Percentiles rank a stretch among this genome's conserved stretches.
These are phyloP conservation scores for Clitopilus passeckerianus DNA, from an alignment of 768 basidiomycete genomes.

Conservation along the genomic window DNA sequence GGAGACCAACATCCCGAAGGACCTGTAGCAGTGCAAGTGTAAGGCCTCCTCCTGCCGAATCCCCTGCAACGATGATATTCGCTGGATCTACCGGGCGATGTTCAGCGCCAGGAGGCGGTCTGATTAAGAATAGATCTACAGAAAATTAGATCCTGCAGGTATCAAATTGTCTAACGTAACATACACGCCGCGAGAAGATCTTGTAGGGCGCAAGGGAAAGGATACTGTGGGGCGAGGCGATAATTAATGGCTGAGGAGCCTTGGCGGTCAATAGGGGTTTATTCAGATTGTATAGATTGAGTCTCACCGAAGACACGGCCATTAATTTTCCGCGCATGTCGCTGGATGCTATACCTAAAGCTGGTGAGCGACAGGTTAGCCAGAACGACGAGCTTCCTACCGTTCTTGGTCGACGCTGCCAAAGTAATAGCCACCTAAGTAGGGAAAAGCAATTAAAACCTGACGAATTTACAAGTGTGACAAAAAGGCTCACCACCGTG, in stretches of 20 bases:
- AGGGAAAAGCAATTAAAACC: no score
- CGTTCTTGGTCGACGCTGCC: constrained; percentile 77
- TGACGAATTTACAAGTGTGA: neutral
- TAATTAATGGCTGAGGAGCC: constrained; percentile 62
- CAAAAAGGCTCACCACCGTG: constrained; percentile 57
- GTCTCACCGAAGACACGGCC: constrained; percentile 75
- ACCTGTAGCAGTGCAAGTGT: constrained; percentile 80
- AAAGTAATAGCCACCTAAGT: constrained; percentile 75
- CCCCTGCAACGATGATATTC: constrained; percentile 83
- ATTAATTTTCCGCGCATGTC: constrained; percentile 88
- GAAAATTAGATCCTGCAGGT: neutral
- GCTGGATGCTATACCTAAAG: constrained; percentile 65
- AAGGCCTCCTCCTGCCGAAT: constrained; percentile 91
- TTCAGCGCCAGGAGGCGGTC: constrained; percentile 73
- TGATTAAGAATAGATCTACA: constrained; percentile 81
- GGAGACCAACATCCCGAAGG: constrained; percentile 79
- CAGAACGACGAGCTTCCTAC: constrained; percentile 20
- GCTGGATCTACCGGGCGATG: constrained; percentile 79
- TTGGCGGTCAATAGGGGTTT: neutral
- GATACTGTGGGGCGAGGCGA: constrained; percentile 93
- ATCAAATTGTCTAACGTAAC: constrained; percentile 10
- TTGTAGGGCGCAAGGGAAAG: constrained; percentile 90
- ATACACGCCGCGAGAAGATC: constrained; percentile 85
- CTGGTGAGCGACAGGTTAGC: constrained; percentile 2
- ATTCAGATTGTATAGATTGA: neutral